Evolutionary conservation across 164 flowering plant species (phyloP), one percentile per base, ranked within the genome.

Genomic region (Warburgia ugandensis): DNA sequence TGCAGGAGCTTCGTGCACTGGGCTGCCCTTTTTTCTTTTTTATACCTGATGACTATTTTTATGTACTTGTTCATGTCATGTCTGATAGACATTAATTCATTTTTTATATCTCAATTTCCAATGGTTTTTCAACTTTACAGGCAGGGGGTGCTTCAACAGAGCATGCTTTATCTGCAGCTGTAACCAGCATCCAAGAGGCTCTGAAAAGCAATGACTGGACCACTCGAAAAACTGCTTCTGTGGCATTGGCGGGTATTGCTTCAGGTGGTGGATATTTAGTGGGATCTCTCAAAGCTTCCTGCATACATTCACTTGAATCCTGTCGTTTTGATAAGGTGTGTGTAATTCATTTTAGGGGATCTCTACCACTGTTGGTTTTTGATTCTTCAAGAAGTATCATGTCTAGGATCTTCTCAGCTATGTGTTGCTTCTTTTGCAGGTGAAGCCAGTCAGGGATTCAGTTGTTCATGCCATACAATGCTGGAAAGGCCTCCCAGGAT

Each of bases 281-380:
- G 65, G 70, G 56, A 33, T 50, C 80, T 57, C 66, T 71, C 56
- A 81, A 64, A 73, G 67, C 81, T 20, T 79, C 94, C 22, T 76
- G 83, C 62, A 66, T 84, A 17, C 58, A 53, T 42, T 71, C 80
- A 39, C 86, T 91, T 43, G 97, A 91, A 64, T 73, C 78, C 29
- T 84, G 96, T 53, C 97, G 94, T 14, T 91, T 84, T 71, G 97
- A 91, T 68, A 91, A 91, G 91, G 97, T 91, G 28, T 45, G 52
- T 58, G 28, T 42, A 50, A 35, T 37, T 37, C 29, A 16, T 16
- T 27, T n/a, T n/a, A n/a, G n/a, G n/a, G n/a, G n/a, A n/a, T n/a
- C n/a, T n/a, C n/a, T n/a, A n/a, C n/a, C n/a, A n/a, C n/a, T n/a
- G n/a, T n/a, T n/a, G n/a, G n/a, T n/a, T n/a, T n/a, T n/a, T n/a